Percentiles rank a stretch among this genome's conserved stretches.
phyloP scores from a whole-genome alignment of 1,284 basidiomycete genomes.

The Trichosporon sp. region DNA sequence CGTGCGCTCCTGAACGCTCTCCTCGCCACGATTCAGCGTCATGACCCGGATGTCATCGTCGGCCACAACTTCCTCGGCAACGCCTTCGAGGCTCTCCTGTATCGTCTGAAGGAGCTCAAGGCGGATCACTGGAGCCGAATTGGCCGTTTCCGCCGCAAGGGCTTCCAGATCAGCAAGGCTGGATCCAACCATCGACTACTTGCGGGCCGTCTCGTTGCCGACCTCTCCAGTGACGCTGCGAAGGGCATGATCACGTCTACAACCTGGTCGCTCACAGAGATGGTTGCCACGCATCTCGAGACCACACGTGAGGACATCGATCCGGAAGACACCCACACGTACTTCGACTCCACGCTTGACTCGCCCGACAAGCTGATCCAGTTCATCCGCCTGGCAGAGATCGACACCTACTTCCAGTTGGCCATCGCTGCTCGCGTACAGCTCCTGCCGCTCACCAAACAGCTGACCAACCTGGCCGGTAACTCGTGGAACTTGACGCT shows the following conservation, averaged over 20 bases:
- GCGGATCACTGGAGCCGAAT: slow-evolving; percentile 92
- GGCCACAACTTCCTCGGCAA: slow-evolving; percentile 95
- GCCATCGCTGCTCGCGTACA: slow-evolving; percentile 90
- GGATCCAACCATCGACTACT: slow-evolving; percentile 83
- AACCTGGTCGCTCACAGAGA: slow-evolving; percentile 97
- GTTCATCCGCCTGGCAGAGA: slow-evolving; percentile 88
- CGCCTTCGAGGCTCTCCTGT: slow-evolving; percentile 85
- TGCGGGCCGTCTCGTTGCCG: slow-evolving; percentile 84
- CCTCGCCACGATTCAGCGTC: slow-evolving; percentile 77
- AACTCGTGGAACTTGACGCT: slow-evolving; percentile 97
- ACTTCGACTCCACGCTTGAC: slow-evolving; percentile 81
- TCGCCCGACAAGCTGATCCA: slow-evolving; percentile 78
- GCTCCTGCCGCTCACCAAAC: slow-evolving; percentile 82
- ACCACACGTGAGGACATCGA: slow-evolving; percentile 88
- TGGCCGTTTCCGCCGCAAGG: slow-evolving; percentile 84
- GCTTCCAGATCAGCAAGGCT: slow-evolving; percentile 71
- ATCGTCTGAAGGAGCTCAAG: slow-evolving; percentile 87
- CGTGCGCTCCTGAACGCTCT: slow-evolving; percentile 81
- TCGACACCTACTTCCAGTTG: slow-evolving; percentile 96
- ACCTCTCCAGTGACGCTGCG: slow-evolving; percentile 89
- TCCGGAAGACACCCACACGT: slow-evolving; percentile 88
- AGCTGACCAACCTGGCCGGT: slow-evolving; percentile 95
- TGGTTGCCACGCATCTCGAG: slow-evolving; percentile 88
- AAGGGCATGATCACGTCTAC: slow-evolving; percentile 95
- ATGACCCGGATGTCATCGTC: slow-evolving; percentile 92